These are phyloP conservation scores for Ilex paraguariensis DNA, from an alignment of 305 asterid species.

Conservation along the genomic window DNA sequence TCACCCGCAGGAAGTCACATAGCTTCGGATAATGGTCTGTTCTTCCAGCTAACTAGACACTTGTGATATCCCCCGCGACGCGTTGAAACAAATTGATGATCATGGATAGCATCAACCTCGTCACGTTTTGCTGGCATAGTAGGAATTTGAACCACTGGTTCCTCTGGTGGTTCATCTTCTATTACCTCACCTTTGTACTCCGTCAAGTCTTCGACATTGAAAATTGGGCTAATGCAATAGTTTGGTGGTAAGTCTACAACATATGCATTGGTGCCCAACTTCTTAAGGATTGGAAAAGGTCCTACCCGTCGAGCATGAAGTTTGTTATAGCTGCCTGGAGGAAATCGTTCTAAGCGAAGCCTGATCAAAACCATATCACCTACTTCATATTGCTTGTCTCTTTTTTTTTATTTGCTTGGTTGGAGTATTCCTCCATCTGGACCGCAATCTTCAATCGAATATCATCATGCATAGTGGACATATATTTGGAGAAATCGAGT, in stretches of 20 bases:
- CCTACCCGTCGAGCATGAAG: background rate
- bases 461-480: background rate
- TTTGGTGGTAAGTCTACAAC: background rate
- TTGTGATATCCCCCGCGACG: background rate
- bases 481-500: too few species aligned
- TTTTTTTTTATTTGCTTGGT: background rate
- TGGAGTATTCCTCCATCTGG: background rate
- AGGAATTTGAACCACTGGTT: background rate
- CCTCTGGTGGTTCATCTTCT: background rate
- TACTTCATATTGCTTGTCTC: background rate
- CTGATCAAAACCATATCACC: background rate
- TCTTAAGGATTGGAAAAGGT: background rate
- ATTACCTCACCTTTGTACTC: background rate
- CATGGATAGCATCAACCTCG: background rate
- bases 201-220: background rate
- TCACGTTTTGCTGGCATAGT: background rate
- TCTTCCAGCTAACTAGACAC: background rate
- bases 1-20: background rate
- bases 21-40: background rate
- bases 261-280: background rate
- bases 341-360: background rate
- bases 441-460: background rate
- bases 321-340: background rate
- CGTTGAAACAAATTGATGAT: background rate
- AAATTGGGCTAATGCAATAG: background rate